Conservation (phyloP, 352 stramenopile species). For the Pilasporangium apinafurcum region DNA sequence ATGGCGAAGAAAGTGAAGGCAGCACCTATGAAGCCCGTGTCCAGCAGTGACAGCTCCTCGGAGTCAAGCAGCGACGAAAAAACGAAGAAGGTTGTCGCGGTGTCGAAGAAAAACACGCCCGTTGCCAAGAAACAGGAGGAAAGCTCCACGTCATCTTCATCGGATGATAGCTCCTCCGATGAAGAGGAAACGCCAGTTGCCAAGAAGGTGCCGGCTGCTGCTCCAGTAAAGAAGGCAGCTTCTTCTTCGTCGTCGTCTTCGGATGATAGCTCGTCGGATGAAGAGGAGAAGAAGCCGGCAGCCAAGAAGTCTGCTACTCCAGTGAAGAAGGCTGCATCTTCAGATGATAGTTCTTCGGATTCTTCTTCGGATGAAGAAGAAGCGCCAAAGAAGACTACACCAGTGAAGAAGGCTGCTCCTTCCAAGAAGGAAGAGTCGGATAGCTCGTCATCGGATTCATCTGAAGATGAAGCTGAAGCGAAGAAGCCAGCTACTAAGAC, state of each 20-base stretch:
- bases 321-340: slow-evolving; percentile 48
- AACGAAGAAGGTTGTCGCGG: slow-evolving; percentile 25
- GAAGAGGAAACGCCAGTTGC: slow-evolving; percentile 7
- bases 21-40: slow-evolving; percentile 20
- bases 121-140: slow-evolving; percentile 1
- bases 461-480: slow-evolving; percentile 21
- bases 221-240: slow-evolving; percentile 29
- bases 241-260: slow-evolving; percentile 23
- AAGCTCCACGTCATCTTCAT: slow-evolving; percentile 19
- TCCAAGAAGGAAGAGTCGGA: slow-evolving; percentile 53
- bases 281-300: slow-evolving; percentile 19
- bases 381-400: slow-evolving; percentile 34
- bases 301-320: slow-evolving; percentile 31
- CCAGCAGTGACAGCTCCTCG: slow-evolving; percentile 24
- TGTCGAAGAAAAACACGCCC: slow-evolving; percentile 1
- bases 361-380: slow-evolving; percentile 49
- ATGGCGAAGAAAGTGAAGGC: slow-evolving; percentile 38
- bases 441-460: slow-evolving; percentile 34
- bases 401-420: slow-evolving; percentile 10
- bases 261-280: slow-evolving; percentile 39
- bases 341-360: slow-evolving; percentile 30
- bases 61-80: slow-evolving; percentile 36
- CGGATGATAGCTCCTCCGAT: slow-evolving; percentile 2
- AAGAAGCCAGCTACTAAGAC: slow-evolving; percentile 13
- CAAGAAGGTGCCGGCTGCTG: slow-evolving; percentile 42